A percentile compares a stretch with the other conserved stretches of the same genome.
Evolutionary conservation across 2,329 filamentous ascomycete species (phyloP).

Genomic region (Neofusicoccum kwambonambiense): DNA sequence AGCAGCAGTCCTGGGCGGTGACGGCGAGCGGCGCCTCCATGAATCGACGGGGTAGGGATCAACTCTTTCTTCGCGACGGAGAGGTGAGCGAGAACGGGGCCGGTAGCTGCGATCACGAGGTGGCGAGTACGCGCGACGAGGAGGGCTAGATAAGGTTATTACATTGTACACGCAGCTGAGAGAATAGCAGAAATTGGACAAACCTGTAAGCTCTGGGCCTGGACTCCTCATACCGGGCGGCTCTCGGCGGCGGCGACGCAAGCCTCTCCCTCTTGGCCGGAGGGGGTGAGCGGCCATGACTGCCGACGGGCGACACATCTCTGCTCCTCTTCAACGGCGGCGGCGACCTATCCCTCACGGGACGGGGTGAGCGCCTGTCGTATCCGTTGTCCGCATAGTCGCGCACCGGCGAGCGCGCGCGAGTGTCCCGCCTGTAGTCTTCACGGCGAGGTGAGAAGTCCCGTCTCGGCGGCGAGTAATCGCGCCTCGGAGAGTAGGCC

Average conservation of each 20-base stretch:
- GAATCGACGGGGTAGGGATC: slow-evolving; percentile 50
- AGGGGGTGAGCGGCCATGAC: slow-evolving; percentile 45
- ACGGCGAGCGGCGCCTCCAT: slow-evolving; percentile 56
- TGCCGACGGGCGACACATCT: slow-evolving; percentile 48
- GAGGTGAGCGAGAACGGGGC: slow-evolving; percentile 54
- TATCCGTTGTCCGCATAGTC: slow-evolving; percentile 38
- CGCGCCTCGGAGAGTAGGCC: slow-evolving; percentile 44
- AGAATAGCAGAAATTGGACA: neutral
- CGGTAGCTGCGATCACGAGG: slow-evolving; percentile 43
- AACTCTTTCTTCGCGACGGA: slow-evolving; percentile 49
- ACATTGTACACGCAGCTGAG: neutral
- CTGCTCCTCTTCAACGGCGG: slow-evolving; percentile 43
- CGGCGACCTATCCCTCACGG: slow-evolving; percentile 45
- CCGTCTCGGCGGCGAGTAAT: slow-evolving; percentile 15
- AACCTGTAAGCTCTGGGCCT: slow-evolving; percentile 41
- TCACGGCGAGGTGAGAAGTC: slow-evolving; percentile 42
- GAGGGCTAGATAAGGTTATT: slow-evolving; percentile 25
- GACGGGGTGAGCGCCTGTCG: slow-evolving; percentile 39
- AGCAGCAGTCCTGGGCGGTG: slow-evolving; percentile 37
- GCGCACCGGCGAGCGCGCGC: slow-evolving; percentile 39
- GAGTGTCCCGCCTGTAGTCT: slow-evolving; percentile 35
- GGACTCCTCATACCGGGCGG: slow-evolving; percentile 46
- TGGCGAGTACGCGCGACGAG: slow-evolving; percentile 44
- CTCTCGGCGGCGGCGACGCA: slow-evolving; percentile 35
- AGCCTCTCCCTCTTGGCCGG: slow-evolving; percentile 41